Evolutionary conservation across 306 rosid genomes (phyloP).

Genomic region (Mimosa bimucronata): DNA sequence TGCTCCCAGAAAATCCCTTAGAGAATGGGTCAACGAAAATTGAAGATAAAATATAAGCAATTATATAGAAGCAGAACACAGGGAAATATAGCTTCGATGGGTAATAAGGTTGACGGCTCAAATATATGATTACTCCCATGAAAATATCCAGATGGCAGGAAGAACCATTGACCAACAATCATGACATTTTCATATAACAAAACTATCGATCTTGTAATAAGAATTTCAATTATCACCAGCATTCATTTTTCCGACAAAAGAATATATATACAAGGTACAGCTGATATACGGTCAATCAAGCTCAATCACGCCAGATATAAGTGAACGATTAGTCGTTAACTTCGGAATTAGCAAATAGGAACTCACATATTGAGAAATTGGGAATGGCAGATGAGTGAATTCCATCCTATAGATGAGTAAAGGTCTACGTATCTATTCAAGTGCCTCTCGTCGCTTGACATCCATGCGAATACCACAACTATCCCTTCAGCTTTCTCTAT

Average conservation of each 20-base stretch:
- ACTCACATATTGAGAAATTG: slow-evolving; percentile 72
- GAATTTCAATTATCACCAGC: background rate
- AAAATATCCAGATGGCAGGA: background rate
- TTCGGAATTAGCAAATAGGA: background rate
- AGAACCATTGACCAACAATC: background rate
- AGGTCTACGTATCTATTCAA: slow-evolving; percentile 59
- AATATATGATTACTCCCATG: background rate
- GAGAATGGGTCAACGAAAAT: background rate
- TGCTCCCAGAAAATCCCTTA: slow-evolving; percentile 10
- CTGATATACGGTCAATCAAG: slow-evolving; percentile 10
- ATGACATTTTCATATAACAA: background rate
- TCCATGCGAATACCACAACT: slow-evolving; percentile 70
- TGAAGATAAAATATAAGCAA: slow-evolving; percentile 4
- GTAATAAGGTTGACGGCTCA: background rate
- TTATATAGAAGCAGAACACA: background rate
- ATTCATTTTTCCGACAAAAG: background rate
- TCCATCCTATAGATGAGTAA: slow-evolving; percentile 70
- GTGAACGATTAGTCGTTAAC: background rate
- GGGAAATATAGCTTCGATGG: background rate
- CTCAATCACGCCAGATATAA: background rate
- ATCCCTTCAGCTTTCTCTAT: slow-evolving; percentile 57
- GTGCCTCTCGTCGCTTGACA: slow-evolving; percentile 67
- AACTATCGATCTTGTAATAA: background rate
- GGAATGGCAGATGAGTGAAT: slow-evolving; percentile 65
- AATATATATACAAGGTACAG: background rate